Conservation (phyloP, 495 filamentous ascomycete species). For the Rostrohypoxylon terebratum region DNA sequence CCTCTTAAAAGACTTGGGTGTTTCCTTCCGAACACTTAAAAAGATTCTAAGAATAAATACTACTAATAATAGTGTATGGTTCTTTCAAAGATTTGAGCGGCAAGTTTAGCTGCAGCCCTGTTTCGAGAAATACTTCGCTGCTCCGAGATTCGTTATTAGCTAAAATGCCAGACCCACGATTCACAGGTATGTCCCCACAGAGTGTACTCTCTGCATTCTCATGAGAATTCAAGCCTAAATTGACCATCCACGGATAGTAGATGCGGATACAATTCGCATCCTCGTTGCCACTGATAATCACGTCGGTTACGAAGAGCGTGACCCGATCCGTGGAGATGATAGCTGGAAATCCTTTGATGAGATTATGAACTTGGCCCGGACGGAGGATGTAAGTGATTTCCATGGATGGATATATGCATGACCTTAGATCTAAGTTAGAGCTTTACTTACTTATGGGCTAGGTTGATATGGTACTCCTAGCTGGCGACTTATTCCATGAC, state of each 20-base stretch:
- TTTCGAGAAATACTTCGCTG: not conserved
- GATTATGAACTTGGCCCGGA: constrained; percentile 88
- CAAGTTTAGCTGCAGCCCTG: constrained; percentile 1
- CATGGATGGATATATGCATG: no score
- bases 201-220: not conserved
- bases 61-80: not conserved
- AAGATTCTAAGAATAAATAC: not conserved
- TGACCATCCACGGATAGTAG: constrained; percentile 53
- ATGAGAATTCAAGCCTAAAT: not conserved
- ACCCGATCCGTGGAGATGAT: constrained; percentile 92
- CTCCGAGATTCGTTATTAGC: not conserved
- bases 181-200: constrained; percentile 32
- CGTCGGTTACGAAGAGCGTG: constrained; percentile 95
- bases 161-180: constrained; percentile 38
- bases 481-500: constrained; percentile 96
- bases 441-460: constrained; percentile 34
- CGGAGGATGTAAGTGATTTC: constrained; percentile 75
- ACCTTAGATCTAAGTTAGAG: not conserved
- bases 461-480: constrained; percentile 94
- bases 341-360: constrained; percentile 98
- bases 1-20: no score
- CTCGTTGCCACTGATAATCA: constrained; percentile 95
- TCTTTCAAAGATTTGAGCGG: not conserved
- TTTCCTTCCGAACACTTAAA: not conserved
- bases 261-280: constrained; percentile 91